Evolutionary conservation across 2,329 filamentous ascomycete species (phyloP).

Genomic region (Colletotrichum sp.): DNA sequence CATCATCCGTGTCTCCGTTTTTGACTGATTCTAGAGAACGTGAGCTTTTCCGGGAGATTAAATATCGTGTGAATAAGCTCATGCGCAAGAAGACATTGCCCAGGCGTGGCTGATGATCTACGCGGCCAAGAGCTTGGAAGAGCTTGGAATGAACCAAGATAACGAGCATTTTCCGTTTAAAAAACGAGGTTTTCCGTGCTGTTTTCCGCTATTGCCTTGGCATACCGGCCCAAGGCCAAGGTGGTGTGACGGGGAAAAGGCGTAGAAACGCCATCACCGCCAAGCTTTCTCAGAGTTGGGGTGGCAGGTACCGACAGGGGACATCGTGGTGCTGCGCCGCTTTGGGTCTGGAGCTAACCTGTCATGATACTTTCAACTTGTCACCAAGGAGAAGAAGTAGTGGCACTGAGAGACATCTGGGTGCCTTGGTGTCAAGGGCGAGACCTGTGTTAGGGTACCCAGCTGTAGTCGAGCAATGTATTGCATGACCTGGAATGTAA

Average conservation of each 20-base stretch:
- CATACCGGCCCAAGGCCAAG: background rate
- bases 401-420: fast-evolving
- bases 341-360: background rate
- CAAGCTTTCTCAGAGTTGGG: background rate
- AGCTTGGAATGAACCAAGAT: background rate
- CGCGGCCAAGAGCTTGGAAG: background rate
- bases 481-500: background rate
- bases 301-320: background rate
- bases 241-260: background rate
- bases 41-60: conserved; percentile 1
- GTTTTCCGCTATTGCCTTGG: conserved; percentile 14
- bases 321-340: background rate
- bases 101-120: background rate
- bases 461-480: background rate
- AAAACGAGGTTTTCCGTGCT: background rate
- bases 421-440: background rate
- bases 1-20: background rate
- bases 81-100: background rate
- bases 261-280: background rate
- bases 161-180: background rate
- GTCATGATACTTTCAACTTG: background rate
- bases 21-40: background rate
- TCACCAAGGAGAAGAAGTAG: background rate
- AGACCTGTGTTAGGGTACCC: fast-evolving
- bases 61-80: background rate